Evolutionary conservation across 2,329 filamentous ascomycete species (phyloP), one percentile per base, ranked within the genome.

Genomic region (Botrytis galanthina): DNA sequence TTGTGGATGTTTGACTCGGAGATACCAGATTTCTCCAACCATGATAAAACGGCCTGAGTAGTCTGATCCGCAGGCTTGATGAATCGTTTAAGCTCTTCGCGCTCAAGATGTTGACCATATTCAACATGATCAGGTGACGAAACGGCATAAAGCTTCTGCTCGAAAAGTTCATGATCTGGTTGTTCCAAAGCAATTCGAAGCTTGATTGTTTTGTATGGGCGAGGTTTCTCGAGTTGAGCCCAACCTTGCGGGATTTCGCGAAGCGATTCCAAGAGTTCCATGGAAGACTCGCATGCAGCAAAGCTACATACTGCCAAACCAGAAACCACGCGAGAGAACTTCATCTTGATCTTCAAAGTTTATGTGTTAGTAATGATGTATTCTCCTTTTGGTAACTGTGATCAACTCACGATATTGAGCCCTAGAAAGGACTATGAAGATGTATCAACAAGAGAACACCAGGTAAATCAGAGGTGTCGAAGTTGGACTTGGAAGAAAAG

Each of bases 71-170:
- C 81, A 7, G 88, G 88, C 74, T 84, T 83, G 68, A 89, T 81
- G 35, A 90, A 82, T 71, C 85, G 82, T 57, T 86, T 82, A 35
- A 90, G 85, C 74, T 89, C 84, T 20, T 84, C 81, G 3, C 82
- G 81, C 64, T 82, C 85, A 72, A 89, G 81, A 78, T 89, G 86
- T 74, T 86, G 81, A 68, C 88, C 87, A 75, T 89, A 89, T 39
- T 86, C 85, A 62, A 79, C 75, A 78, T 89, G 86, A 29, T 82
- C 82, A 9, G 85, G 84, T 73, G 86, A 80, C 1, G 84, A 81
- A 29, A 86, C 83, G 26, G 83, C 81, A 44, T 82, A 77, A 14
- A 86, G 79, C 62, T 82, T 83, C 67, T 82, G 81, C 72, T 85
- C 84, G 35, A 82, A 84, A 48, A 81, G 80, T 39, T 85, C 81